Evolutionary conservation across 2,329 filamentous ascomycete genomes (phyloP), one percentile per base, ranked within the genome.

Genomic region (Moelleriella libera): DNA sequence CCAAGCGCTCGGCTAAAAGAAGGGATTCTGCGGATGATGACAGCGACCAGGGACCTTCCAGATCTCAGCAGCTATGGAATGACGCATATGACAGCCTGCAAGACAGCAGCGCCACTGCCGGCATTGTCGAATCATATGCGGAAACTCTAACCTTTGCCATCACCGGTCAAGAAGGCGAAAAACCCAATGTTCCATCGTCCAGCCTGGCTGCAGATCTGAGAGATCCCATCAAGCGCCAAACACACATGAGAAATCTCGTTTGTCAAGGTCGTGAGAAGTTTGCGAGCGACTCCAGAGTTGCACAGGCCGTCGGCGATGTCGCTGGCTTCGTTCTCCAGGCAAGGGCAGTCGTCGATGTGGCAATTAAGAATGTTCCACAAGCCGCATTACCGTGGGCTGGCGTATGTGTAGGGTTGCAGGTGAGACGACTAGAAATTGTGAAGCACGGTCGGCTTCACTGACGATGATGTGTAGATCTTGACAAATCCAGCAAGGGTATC

Each of bases 331-430:
- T 50, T 41, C 49, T 50, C 30, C 49, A 50, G 37, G 49, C 49
- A 29, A 45, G 49, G 41, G 49, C 47, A 6, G 39, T 47, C 10
- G 48, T 50, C 30, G 49, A 50, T 41, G 49, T 49, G 39, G 49
- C 49, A 5, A 49, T 50, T 32, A 40, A 44, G 39, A 50, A 50
- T 32, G 47, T 49, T 32, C 49, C 49, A 5, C 49, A 50, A 44
- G 49, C 49, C 28, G 49, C 49, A 30, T 31, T 50, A 32, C 49
- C 49, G 12, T 50, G 49, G 49, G 49, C 49, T n/a, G 49, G 49
- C n/a, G 49, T 50, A 28, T 50, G 49, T 31, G 49, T 49, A 30
- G 49, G 47, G 30, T 41, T 50, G n/a, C 49, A 50, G 47, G 49
- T 50, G 41, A 21, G 45, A 41, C 31, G 30, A 43, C 29, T 34